phyloP scores from a whole-genome alignment of 768 basidiomycete genomes.

The Collybiopsis confluens region DNA sequence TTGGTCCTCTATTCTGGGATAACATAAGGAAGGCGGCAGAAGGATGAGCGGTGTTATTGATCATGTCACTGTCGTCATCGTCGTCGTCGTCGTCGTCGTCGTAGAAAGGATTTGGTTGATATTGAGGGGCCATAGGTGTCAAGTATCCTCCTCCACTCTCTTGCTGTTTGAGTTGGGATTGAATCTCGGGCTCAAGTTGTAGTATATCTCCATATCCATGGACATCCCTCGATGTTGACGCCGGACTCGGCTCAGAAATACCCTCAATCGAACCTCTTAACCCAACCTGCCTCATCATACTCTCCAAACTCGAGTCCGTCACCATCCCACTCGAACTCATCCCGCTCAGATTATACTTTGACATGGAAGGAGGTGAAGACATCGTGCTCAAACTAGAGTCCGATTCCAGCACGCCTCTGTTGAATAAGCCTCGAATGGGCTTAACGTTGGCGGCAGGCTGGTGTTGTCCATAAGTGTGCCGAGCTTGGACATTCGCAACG shows the following conservation, averaged over 20 bases:
- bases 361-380: conserved; percentile 67
- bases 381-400: conserved; percentile 69
- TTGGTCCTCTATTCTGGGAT: conserved; percentile 16
- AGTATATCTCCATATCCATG: too few relatives aligned
- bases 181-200: too few relatives aligned
- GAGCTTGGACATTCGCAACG: conserved; percentile 48
- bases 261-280: conserved; percentile 30
- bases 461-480: conserved; percentile 20
- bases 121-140: conserved; percentile 3
- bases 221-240: too few relatives aligned
- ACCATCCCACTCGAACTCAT: conserved; percentile 43
- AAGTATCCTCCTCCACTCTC: not conserved
- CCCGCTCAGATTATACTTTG: conserved; percentile 51
- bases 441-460: too few relatives aligned
- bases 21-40: conserved; percentile 72
- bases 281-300: conserved; percentile 63
- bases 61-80: conserved; percentile 49
- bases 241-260: not conserved
- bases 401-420: conserved; percentile 16
- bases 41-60: conserved; percentile 57
- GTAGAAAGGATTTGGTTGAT: conserved; percentile 11
- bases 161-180: too few relatives aligned
- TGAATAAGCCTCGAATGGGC: not conserved
- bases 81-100: conserved; percentile 42
- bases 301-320: conserved; percentile 59